phyloP scores from a whole-genome alignment of 345 rosid genomes.

The Citrus australasica region DNA sequence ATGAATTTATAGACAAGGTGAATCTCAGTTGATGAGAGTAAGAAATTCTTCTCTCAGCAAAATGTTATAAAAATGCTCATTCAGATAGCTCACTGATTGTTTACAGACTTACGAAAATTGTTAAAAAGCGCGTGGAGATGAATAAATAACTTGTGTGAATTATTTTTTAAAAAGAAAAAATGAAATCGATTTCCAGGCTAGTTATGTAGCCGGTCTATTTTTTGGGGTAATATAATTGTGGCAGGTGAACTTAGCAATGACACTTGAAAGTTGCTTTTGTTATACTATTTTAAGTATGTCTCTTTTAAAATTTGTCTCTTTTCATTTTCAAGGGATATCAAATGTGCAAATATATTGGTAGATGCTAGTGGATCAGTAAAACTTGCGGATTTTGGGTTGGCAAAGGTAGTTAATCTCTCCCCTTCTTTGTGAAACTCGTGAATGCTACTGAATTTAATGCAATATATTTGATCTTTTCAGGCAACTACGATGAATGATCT shows the following conservation, averaged over 20 bases:
- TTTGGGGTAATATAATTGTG: background rate
- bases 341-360: constrained; percentile 86
- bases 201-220: too few relatives aligned
- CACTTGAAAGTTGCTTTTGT: background rate
- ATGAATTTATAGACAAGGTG: too few relatives aligned
- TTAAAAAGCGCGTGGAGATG: background rate
- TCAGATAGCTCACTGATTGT: background rate
- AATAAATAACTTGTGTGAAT: background rate
- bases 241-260: background rate
- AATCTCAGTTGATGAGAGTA: too few relatives aligned
- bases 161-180: too few relatives aligned
- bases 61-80: background rate
- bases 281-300: background rate
- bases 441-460: background rate
- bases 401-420: constrained; percentile 51
- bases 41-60: too few relatives aligned
- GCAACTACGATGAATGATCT: constrained; percentile 72
- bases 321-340: constrained; percentile 61
- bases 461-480: constrained; percentile 33
- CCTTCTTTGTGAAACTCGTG: background rate
- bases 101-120: background rate
- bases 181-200: too few relatives aligned
- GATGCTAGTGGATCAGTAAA: constrained; percentile 71
- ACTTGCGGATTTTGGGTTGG: constrained; percentile 96
- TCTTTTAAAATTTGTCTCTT: constrained; percentile 4